Evolutionary conservation across 2,329 filamentous ascomycete genomes (phyloP).

Genomic region (Cryphonectria parasitica): DNA sequence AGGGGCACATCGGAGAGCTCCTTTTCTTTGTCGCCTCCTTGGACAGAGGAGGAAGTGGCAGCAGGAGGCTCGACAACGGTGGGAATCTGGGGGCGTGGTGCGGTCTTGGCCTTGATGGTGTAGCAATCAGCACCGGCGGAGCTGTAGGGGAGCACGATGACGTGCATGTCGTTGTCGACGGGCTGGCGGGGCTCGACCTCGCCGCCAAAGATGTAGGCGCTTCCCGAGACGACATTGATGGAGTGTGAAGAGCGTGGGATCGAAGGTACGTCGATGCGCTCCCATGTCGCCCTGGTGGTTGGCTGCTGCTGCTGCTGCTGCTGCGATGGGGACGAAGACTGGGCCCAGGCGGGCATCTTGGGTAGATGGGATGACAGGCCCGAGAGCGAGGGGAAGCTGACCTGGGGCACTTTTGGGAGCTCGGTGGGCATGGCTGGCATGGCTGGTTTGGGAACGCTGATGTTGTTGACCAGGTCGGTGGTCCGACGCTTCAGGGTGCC

Average conservation of each 20-base stretch:
- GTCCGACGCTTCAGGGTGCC: conserved; percentile 56
- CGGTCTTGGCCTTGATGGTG: conserved; percentile 53
- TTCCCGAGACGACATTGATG: conserved; percentile 61
- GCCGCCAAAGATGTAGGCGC: conserved; percentile 74
- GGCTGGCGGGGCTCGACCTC: conserved; percentile 67
- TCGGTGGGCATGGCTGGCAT: conserved; percentile 24
- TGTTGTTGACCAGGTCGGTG: conserved; percentile 15
- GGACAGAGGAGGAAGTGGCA: conserved; percentile 12
- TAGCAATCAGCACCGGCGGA: conserved; percentile 63
- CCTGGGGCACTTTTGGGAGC: conserved; percentile 35
- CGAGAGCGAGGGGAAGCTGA: conserved; percentile 33
- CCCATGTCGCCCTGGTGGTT: conserved; percentile 62
- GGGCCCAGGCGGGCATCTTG: conserved; percentile 32
- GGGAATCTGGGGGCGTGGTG: conserved; percentile 31
- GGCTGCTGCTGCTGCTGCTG: conserved; percentile 18
- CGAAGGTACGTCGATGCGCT: conserved; percentile 56
- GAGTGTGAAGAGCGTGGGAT: conserved; percentile 77
- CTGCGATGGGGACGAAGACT: conserved; percentile 25
- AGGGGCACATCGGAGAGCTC: conserved; percentile 34
- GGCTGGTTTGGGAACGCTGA: conserved; percentile 15
- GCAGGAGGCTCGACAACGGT: conserved; percentile 33
- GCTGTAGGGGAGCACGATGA: conserved; percentile 63
- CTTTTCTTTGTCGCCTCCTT: conserved; percentile 37
- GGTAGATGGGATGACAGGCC: conserved; percentile 33
- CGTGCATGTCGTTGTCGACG: conserved; percentile 73